These are phyloP conservation scores for Penicillium paxilli DNA, from an alignment of 495 filamentous ascomycete genomes.

Conservation along the genomic window DNA sequence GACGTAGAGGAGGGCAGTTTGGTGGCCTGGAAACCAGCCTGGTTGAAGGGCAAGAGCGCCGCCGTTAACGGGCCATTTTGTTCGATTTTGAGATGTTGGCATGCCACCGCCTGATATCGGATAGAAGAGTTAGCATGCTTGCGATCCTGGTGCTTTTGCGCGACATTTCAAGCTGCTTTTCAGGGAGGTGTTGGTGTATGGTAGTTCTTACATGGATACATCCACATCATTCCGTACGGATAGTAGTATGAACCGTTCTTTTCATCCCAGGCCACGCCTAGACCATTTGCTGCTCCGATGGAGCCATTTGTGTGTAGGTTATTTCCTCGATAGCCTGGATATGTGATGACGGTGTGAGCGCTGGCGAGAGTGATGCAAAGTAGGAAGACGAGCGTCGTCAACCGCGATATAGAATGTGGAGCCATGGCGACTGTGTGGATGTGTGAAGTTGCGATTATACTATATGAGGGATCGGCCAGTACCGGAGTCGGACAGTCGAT, in stretches of 20 bases:
- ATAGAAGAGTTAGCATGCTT: too few species aligned
- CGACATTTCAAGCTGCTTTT: too few species aligned
- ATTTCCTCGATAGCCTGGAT: slow-evolving; percentile 93
- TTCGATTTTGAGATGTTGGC: slow-evolving; percentile 75
- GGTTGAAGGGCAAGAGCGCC: slow-evolving; percentile 87
- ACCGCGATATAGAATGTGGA: slow-evolving; percentile 44
- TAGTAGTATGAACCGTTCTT: slow-evolving; percentile 50
- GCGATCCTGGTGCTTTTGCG: too few species aligned
- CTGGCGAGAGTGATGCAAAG: slow-evolving; percentile 52
- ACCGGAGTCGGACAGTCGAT: too few species aligned
- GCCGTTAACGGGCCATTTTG: slow-evolving; percentile 85
- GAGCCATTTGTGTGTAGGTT: slow-evolving; percentile 79
- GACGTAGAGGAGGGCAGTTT: slow-evolving; percentile 83
- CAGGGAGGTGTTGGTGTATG: not conserved
- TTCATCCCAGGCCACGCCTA: slow-evolving; percentile 43
- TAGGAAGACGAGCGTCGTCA: slow-evolving; percentile 51
- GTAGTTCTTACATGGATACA: slow-evolving; percentile 82
- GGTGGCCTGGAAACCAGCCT: slow-evolving; percentile 93
- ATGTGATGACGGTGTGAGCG: slow-evolving; percentile 87
- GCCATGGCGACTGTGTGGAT: slow-evolving; percentile 8
- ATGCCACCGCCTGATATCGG: slow-evolving; percentile 91
- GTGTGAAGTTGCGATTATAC: slow-evolving; percentile 1
- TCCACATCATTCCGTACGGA: slow-evolving; percentile 97
- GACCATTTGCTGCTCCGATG: slow-evolving; percentile 40
- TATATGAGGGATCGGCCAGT: too few species aligned